A percentile compares a stretch with the other conserved stretches of the same genome.
Conservation (phyloP, 805 yeast species). For the Cyberlindnera mycetangii region DNA sequence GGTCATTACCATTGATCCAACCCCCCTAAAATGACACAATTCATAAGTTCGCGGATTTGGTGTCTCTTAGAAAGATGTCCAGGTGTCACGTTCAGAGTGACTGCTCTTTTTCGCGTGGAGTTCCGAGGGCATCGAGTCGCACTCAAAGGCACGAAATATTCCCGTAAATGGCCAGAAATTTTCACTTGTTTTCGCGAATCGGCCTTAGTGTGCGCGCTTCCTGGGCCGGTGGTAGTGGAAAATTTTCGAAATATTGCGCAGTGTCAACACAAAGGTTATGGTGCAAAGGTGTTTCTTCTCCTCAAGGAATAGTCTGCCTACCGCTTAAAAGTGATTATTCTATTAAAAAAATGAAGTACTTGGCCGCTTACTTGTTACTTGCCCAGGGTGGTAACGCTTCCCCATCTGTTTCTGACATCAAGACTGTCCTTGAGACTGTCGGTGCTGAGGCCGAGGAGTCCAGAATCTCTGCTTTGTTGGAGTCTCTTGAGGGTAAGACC, state of each 20-base stretch:
- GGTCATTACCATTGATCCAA: not conserved
- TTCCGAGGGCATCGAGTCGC: not conserved
- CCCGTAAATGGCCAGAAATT: not conserved
- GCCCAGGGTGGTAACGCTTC: slow-evolving; percentile 82
- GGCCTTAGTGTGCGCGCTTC: not conserved
- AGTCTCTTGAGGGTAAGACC: slow-evolving; percentile 78
- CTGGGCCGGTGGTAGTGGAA: slow-evolving; percentile 8
- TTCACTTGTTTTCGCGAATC: slow-evolving; percentile 3
- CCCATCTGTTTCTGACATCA: slow-evolving; percentile 77
- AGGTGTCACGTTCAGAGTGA: slow-evolving; percentile 10
- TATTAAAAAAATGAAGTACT: slow-evolving; percentile 63
- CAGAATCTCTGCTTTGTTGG: slow-evolving; percentile 65
- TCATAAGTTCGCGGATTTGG: not conserved
- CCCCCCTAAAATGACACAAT: slow-evolving; percentile 1
- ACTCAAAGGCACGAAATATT: not conserved
- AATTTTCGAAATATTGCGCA: slow-evolving; percentile 16
- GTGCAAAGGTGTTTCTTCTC: slow-evolving; percentile 1
- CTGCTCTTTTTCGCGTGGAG: slow-evolving; percentile 8
- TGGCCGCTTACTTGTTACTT: slow-evolving; percentile 91
- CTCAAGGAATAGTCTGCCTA: slow-evolving; percentile 78
- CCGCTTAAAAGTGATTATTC: slow-evolving; percentile 82
- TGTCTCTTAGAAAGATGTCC: slow-evolving; percentile 2
- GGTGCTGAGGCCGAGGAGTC: slow-evolving; percentile 81
- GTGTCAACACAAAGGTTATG: not conserved
- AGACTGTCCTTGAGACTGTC: slow-evolving; percentile 67